Conservation (phyloP, 2,329 filamentous ascomycete species). For the Camillea tinctor region DNA sequence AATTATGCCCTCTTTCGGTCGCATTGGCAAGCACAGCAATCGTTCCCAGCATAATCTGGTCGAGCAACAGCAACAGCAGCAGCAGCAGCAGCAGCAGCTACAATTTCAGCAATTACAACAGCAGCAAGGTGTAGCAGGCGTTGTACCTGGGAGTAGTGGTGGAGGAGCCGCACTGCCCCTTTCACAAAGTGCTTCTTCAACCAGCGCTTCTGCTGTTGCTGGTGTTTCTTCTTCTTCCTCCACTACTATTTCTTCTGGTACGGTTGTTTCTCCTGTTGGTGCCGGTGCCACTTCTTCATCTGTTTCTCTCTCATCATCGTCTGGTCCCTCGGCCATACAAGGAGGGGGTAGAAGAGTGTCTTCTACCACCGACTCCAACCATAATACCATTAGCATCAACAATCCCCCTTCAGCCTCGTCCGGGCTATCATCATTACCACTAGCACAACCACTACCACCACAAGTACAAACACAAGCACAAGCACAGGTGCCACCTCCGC, state of each 20-base stretch:
- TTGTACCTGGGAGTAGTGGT: conserved; percentile 30
- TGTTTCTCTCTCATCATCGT: conserved; percentile 11
- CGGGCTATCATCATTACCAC: conserved; percentile 17
- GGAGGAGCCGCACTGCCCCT: conserved; percentile 31
- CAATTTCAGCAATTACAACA: conserved; percentile 16
- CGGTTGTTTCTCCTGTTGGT: conserved; percentile 4
- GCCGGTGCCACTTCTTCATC: conserved; percentile 12
- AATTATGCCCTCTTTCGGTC: conserved; percentile 54
- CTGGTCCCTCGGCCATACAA: conserved; percentile 18
- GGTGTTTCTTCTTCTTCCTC: conserved; percentile 10
- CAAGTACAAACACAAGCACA: too few species aligned
- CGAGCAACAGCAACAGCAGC: conserved; percentile 41
- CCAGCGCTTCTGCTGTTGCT: conserved; percentile 1
- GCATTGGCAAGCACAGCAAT: conserved; percentile 49
- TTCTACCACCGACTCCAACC: conserved; percentile 15
- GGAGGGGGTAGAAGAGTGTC: conserved; percentile 25
- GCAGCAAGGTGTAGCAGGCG: conserved; percentile 34
- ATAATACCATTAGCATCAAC: conserved; percentile 25
- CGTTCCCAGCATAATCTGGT: conserved; percentile 52
- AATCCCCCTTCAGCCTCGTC: conserved; percentile 48
- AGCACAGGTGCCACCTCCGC: conserved; percentile 4
- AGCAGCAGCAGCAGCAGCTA: conserved; percentile 25
- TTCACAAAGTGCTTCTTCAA: conserved; percentile 14
- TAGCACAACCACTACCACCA: too few species aligned
- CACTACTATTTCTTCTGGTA: conserved; percentile 7